Base-by-base conservation (phyloP, 2,329 filamentous ascomycete genomes). In the Dactylella cylindrospora region DNA sequence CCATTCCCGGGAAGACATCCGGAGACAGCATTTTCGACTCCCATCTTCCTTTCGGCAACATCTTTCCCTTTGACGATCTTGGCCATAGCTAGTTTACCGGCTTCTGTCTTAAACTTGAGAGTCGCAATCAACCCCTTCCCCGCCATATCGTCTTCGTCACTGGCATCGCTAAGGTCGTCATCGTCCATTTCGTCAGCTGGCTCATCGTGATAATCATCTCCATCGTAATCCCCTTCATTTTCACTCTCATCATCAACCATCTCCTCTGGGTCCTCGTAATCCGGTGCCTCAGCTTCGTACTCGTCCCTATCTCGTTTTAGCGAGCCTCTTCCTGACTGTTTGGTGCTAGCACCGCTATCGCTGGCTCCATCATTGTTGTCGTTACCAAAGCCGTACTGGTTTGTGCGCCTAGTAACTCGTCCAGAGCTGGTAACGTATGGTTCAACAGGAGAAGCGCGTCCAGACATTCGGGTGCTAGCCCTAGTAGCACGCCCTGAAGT, bases 351-450 rank as follows among this genome's bases (percentile, higher is more conserved):
- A 67, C 78, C 78, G 13, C 73, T 77, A 26, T 78, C 76, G 9
- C 76, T 72, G 53, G 76, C 79, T 15, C 73, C 76, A 8, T 40
- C 65, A 4, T 51, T 64, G 19, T 72, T 76, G 68, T 75, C 77
- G 13, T 72, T 73, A 19, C 75, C 76, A 64, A 85, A 82, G 9
- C 81, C 82, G 47, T 86, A 87, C 82, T 38, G 85, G 82, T 66
- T 64, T 54, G 36, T 83, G 81, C 66, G 95, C 84, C 71, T 95
- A 89, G 55, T 61, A 13, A 61, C 55, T 17, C 93, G 83, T 17
- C 93, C 93, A 71, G 90, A 95, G 17, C 88, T 84, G 2, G 93
- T 97, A 44, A 83, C 79, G 9, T 78, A 79, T 43, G 79, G 87
- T 76, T 73, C 82, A 75, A 3, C 79, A 77, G 6, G 75, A 65